Evolutionary conservation across 345 rosid genomes (phyloP).

Genomic region (Dipteronia dyeriana): DNA sequence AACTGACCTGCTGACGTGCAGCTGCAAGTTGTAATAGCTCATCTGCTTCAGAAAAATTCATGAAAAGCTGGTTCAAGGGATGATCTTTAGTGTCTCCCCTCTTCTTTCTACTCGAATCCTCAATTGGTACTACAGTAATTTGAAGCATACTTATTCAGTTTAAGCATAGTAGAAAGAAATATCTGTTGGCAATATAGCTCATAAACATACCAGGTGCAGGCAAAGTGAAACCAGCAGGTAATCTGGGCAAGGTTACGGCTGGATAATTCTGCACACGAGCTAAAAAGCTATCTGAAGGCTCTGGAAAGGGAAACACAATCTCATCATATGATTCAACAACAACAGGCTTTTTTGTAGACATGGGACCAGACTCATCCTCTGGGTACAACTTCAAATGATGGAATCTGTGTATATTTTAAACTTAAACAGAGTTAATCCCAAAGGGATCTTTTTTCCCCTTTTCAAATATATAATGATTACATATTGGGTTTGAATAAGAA

Average conservation of each 20-base stretch:
- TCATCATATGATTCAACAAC: slow-evolving; percentile 67
- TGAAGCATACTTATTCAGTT: slow-evolving; percentile 13
- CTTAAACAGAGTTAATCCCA: neutral
- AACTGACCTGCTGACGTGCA: slow-evolving; percentile 70
- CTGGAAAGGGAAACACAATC: slow-evolving; percentile 68
- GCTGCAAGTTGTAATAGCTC: slow-evolving; percentile 66
- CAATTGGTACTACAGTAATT: slow-evolving; percentile 38
- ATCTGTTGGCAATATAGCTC: slow-evolving; percentile 1
- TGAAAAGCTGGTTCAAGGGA: slow-evolving; percentile 53
- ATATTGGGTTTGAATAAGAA: neutral
- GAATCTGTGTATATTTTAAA: slow-evolving; percentile 38
- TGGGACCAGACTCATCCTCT: slow-evolving; percentile 61
- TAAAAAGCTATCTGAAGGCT: slow-evolving; percentile 61
- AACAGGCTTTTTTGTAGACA: slow-evolving; percentile 72
- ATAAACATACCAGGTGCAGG: slow-evolving; percentile 54
- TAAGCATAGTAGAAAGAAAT: slow-evolving; percentile 12
- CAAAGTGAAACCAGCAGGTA: slow-evolving; percentile 58
- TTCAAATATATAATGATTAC: neutral
- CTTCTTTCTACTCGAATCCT: slow-evolving; percentile 44
- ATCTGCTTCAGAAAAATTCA: slow-evolving; percentile 75
- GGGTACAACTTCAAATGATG: slow-evolving; percentile 68
- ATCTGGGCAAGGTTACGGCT: slow-evolving; percentile 56
- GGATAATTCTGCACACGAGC: slow-evolving; percentile 71
- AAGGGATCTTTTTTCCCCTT: neutral
- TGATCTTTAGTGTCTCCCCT: slow-evolving; percentile 70